phyloP scores from a whole-genome alignment of 2,329 filamentous ascomycete genomes.

The Arthroderma sp. region DNA sequence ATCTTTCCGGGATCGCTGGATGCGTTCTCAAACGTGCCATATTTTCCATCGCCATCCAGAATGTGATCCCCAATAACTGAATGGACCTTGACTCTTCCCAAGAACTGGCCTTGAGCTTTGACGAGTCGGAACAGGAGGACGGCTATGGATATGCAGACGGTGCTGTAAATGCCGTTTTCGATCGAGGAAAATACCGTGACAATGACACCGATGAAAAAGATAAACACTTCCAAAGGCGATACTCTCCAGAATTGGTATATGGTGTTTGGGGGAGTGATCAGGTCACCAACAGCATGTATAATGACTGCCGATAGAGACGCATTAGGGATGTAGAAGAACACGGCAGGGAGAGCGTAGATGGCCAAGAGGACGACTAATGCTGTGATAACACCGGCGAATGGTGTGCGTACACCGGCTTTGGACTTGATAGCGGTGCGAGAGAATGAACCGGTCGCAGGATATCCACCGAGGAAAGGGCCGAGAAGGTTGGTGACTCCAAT shows the following conservation, averaged over 20 bases:
- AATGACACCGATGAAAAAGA: constrained; percentile 87
- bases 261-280: constrained; percentile 81
- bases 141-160: constrained; percentile 61
- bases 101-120: constrained; percentile 68
- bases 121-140: constrained; percentile 73
- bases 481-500: constrained; percentile 85
- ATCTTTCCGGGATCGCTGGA: constrained; percentile 17
- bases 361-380: constrained; percentile 74
- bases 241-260: constrained; percentile 94
- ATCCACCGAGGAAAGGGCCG: constrained; percentile 81
- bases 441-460: constrained; percentile 89
- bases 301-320: constrained; percentile 76
- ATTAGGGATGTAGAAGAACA: constrained; percentile 89
- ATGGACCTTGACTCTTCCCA: constrained; percentile 72
- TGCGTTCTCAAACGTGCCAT: constrained; percentile 39
- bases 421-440: constrained; percentile 94
- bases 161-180: constrained; percentile 84
- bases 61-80: constrained; percentile 68
- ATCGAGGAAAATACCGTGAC: constrained; percentile 81
- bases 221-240: constrained; percentile 74
- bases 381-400: constrained; percentile 79
- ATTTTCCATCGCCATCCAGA: constrained; percentile 50
- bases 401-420: constrained; percentile 86
- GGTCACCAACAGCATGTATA: constrained; percentile 85
- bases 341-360: constrained; percentile 72